A percentile compares a stretch with the other conserved stretches of the same genome.
Evolutionary conservation across 306 rosid genomes (phyloP).

Genomic region (Cotoneaster glaucophyllus): DNA sequence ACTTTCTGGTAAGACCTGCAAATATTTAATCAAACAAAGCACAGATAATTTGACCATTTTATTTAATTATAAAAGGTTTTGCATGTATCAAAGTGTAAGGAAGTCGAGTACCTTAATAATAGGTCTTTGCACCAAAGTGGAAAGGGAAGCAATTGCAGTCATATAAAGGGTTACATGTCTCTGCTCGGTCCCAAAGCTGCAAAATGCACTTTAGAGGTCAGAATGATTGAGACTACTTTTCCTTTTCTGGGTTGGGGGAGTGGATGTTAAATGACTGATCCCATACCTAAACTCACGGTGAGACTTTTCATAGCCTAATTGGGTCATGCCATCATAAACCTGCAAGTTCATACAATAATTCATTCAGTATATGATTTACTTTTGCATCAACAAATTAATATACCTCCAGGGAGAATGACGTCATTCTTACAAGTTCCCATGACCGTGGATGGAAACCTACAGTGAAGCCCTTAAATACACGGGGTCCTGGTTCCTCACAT

Average conservation of each 20-base stretch:
- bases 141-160: slow-evolving; percentile 81
- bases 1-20: slow-evolving; percentile 59
- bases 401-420: slow-evolving; percentile 13
- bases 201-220: slow-evolving; percentile 20
- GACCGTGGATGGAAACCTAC: slow-evolving; percentile 96
- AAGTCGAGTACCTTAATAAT: slow-evolving; percentile 44
- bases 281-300: slow-evolving; percentile 62
- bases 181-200: slow-evolving; percentile 69
- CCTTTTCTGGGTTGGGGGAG: background rate
- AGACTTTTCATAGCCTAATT: slow-evolving; percentile 66
- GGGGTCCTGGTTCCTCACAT: slow-evolving; percentile 74
- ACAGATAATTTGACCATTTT: slow-evolving; percentile 1
- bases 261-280: background rate
- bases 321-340: slow-evolving; percentile 93
- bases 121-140: slow-evolving; percentile 75
- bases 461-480: slow-evolving; percentile 77
- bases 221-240: background rate
- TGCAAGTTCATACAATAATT: slow-evolving; percentile 33
- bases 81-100: slow-evolving; percentile 13
- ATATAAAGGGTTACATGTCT: slow-evolving; percentile 56
- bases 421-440: slow-evolving; percentile 85
- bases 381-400: slow-evolving; percentile 6
- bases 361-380: slow-evolving; percentile 4
- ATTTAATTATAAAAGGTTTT: slow-evolving; percentile 9
- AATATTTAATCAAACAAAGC: slow-evolving; percentile 19